These are phyloP conservation scores for Salix caprea DNA, from an alignment of 345 rosid species.

Conservation along the genomic window DNA sequence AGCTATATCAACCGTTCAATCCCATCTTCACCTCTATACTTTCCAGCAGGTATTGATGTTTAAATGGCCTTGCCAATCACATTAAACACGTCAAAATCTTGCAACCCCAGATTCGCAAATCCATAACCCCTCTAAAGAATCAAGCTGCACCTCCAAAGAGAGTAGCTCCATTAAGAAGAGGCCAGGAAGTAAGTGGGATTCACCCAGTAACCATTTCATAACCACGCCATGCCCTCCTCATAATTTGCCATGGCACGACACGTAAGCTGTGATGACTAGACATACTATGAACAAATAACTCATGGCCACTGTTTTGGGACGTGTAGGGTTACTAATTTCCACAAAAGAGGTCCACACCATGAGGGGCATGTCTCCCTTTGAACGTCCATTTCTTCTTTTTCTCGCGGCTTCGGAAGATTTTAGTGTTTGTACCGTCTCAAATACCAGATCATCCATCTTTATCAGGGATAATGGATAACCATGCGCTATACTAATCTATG, in stretches of 20 bases:
- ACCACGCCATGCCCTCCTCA: neutral
- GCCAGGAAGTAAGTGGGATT: slow-evolving; percentile 3
- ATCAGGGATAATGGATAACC: slow-evolving; percentile 1
- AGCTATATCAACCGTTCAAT: neutral
- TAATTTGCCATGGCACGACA: neutral
- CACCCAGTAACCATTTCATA: neutral
- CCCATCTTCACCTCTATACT: neutral
- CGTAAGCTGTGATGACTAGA: neutral
- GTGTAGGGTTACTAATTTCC: neutral
- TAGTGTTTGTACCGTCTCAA: slow-evolving; percentile 25
- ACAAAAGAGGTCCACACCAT: slow-evolving; percentile 15
- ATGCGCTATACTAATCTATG: neutral
- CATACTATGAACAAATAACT: slow-evolving; percentile 3
- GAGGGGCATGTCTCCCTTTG: slow-evolving; percentile 21
- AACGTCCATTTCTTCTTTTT: slow-evolving; percentile 17
- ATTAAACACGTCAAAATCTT: neutral
- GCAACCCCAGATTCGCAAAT: neutral
- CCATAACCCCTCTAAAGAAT: slow-evolving; percentile 1
- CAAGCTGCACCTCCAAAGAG: slow-evolving; percentile 16
- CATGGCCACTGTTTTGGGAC: slow-evolving; percentile 14
- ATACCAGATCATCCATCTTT: neutral
- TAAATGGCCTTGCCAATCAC: neutral
- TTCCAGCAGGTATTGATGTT: neutral
- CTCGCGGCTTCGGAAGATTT: slow-evolving; percentile 7
- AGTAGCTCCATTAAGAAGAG: slow-evolving; percentile 28